These are phyloP conservation scores for Yamadazyma endophytica DNA, from an alignment of 805 yeast species.

Conservation along the genomic window DNA sequence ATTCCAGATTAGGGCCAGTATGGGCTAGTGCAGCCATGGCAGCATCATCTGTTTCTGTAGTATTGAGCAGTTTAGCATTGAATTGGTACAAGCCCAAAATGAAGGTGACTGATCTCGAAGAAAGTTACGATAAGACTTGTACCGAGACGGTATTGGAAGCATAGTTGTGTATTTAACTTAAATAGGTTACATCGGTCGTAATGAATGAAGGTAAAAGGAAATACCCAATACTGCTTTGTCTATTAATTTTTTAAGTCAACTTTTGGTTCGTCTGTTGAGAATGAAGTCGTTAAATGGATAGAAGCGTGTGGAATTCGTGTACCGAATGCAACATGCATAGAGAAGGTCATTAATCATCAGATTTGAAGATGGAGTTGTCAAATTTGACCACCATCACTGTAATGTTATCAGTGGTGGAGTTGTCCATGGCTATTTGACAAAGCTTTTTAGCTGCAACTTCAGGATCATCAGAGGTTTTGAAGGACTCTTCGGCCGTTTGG, in stretches of 20 bases:
- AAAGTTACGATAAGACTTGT: constrained; percentile 6
- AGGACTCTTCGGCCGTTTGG: constrained; percentile 53
- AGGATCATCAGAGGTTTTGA: constrained; percentile 42
- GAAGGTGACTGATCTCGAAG: constrained; percentile 10
- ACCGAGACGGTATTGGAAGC: constrained; percentile 8
- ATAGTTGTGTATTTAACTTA: too few species aligned
- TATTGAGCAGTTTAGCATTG: constrained; percentile 51
- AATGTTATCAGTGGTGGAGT: constrained; percentile 83
- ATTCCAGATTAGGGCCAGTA: constrained; percentile 54
- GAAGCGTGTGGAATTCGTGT: neutral
- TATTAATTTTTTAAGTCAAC: too few species aligned
- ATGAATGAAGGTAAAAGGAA: too few species aligned
- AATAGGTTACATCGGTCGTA: too few species aligned
- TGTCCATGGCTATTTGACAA: constrained; percentile 69
- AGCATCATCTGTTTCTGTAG: constrained; percentile 53
- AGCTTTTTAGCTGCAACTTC: constrained; percentile 62
- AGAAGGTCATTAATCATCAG: constrained; percentile 8
- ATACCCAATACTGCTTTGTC: too few species aligned
- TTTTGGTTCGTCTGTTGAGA: neutral
- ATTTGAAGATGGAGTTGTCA: constrained; percentile 40
- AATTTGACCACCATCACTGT: constrained; percentile 85
- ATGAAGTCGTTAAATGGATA: neutral
- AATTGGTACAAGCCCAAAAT: constrained; percentile 42
- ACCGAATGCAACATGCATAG: neutral
- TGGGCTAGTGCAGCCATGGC: constrained; percentile 73